Percentiles rank a stretch among this genome's conserved stretches.
Conservation (phyloP, 768 basidiomycete genomes). For the Trametes villosa region DNA sequence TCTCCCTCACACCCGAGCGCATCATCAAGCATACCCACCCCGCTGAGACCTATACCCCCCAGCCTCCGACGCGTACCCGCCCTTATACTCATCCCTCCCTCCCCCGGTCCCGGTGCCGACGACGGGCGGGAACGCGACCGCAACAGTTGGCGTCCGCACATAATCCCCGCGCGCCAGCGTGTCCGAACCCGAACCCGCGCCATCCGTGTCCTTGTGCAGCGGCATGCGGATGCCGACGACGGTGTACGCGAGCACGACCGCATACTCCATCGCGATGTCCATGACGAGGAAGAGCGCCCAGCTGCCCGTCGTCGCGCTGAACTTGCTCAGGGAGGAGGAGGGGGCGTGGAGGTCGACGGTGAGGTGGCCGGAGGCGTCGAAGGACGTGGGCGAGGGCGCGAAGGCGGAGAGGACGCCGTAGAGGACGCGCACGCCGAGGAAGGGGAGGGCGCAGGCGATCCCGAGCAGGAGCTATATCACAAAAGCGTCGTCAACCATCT, state of each 20-base stretch:
- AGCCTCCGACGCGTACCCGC: no score
- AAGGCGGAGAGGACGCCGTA: slow-evolving; percentile 64
- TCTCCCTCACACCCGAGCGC: neutral
- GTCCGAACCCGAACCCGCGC: no score
- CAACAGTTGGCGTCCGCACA: neutral
- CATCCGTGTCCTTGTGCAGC: neutral
- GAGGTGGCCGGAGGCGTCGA: slow-evolving; percentile 8
- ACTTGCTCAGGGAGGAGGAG: slow-evolving; percentile 24
- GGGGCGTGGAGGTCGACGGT: slow-evolving; percentile 53
- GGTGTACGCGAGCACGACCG: slow-evolving; percentile 1
- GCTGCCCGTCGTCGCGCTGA: slow-evolving; percentile 46
- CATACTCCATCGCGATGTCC: slow-evolving; percentile 40
- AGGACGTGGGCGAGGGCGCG: slow-evolving; percentile 44
- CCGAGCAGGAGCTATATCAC: slow-evolving; percentile 57
- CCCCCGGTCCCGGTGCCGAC: no score
- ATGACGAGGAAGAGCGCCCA: slow-evolving; percentile 63
- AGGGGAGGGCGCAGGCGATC: slow-evolving; percentile 58
- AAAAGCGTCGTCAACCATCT: no score
- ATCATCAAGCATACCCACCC: no score
- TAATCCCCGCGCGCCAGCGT: neutral
- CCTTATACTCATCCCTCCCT: no score
- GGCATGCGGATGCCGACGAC: slow-evolving; percentile 8
- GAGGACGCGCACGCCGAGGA: slow-evolving; percentile 59
- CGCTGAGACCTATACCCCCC: no score
- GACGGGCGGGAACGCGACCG: no score